Evolutionary conservation across 75 land plant species (phyloP), one percentile per base, ranked within the genome.

Genomic region (Pinus taeda): DNA sequence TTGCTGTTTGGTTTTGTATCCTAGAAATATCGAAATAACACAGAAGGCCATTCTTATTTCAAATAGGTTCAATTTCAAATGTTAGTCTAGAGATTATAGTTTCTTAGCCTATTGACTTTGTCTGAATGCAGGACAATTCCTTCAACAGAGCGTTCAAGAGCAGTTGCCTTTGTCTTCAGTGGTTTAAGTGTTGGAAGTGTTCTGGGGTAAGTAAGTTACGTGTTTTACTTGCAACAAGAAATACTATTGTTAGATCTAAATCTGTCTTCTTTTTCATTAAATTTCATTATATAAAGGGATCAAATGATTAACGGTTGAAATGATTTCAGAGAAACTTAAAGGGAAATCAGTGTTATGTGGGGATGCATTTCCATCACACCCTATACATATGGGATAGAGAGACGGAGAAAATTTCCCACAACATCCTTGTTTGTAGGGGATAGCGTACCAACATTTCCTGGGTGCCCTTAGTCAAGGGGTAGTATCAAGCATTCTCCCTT

Each of bases 151-250:
- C 95, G 99, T 5, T 93, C 99, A 45, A 82, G 99, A 76, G 99
- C 99, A 56, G 98, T 97, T 59, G 79, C 93, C 39, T 80, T 91
- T 77, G 97, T 97, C 77, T 97, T 97, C 84, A 92, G 96, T 76
- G 99, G 99, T 57, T 80, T 95, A 55, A 95, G 93, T 81, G 89
- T 95, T 57, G 99, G 99, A 74, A 97, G 99, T 81, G 87, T 97
- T 69, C 45, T 86, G 18, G 99, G 99, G 99, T 97, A 87, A 80
- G 82, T 63, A 33, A 66, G 14, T 15, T 80, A 39, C 15, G 76
- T 59, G 57, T 13, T 57, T 57, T 33, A 20, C 37, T 36, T 66
- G n/a, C 7, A 37, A 37, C 2, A 18, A 18, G 70, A 36, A 36
- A 37, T 66, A 15, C 70, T 66, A 33, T 17, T 15, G 70, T 17